Percentiles rank a stretch among this genome's conserved stretches.
Evolutionary conservation across 495 filamentous ascomycete genomes (phyloP).

Genomic region (Thozetella sp.): DNA sequence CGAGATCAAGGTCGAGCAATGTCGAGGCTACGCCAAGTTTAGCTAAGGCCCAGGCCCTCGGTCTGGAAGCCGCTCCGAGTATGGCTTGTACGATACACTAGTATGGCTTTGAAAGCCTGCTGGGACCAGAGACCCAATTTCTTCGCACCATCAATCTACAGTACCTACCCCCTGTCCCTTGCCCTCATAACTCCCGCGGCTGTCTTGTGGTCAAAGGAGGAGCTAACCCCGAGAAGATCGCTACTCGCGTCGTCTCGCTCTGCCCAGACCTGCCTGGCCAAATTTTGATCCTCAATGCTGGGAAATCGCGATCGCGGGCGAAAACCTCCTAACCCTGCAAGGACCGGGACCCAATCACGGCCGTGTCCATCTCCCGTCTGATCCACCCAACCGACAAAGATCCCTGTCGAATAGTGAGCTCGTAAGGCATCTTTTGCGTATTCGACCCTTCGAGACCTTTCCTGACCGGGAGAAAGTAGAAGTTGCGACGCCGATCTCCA

Average conservation of each 20-base stretch:
- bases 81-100: too few species aligned
- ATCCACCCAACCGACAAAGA: neutral
- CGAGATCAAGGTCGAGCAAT: neutral
- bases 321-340: too few species aligned
- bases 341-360: neutral
- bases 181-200: too few species aligned
- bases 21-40: neutral
- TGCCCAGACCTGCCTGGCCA: too few species aligned
- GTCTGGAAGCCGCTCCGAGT: neutral
- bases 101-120: too few species aligned
- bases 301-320: neutral
- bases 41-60: neutral
- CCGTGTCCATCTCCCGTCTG: slow-evolving; percentile 1
- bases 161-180: too few species aligned
- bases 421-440: neutral
- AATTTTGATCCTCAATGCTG: too few species aligned
- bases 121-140: too few species aligned
- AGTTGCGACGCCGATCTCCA: neutral
- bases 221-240: too few species aligned
- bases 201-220: too few species aligned
- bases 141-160: too few species aligned
- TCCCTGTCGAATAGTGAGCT: neutral
- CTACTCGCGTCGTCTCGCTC: too few species aligned
- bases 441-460: neutral
- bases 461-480: neutral